Percentiles rank a stretch among this genome's conserved stretches.
Evolutionary conservation across 129 eudicot genomes (phyloP).

Genomic region (Centaurea solstitialis): DNA sequence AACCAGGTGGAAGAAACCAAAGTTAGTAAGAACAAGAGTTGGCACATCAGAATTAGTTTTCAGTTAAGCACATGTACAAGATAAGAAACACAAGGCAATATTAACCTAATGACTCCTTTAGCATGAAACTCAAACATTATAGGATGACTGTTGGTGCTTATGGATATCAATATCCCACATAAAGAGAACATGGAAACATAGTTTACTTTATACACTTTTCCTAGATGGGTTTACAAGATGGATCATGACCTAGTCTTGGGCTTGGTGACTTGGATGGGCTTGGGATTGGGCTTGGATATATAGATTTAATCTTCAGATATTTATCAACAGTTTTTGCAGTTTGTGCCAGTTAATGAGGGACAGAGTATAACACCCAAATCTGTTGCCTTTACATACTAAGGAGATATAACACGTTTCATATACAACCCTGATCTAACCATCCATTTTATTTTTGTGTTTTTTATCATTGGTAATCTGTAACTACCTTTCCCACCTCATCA

Average conservation of each 20-base stretch:
- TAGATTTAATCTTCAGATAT: background rate
- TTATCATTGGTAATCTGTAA: too few relatives aligned
- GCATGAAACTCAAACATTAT: conserved; percentile 3
- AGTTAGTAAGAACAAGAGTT: background rate
- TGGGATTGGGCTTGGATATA: background rate
- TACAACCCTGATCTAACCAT: too few relatives aligned
- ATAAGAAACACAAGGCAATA: background rate
- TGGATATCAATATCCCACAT: background rate
- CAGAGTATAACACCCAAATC: background rate
- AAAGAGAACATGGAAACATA: background rate
- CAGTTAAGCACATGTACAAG: background rate
- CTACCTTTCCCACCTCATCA: too few relatives aligned
- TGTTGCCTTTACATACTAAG: background rate
- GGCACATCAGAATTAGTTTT: background rate
- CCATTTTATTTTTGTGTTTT: too few relatives aligned
- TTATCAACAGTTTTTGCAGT: background rate
- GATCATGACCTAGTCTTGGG: background rate
- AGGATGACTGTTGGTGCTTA: background rate
- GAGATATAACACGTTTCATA: too few relatives aligned
- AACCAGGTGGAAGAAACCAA: background rate
- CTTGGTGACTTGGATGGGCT: background rate
- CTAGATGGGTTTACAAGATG: background rate
- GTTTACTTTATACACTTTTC: background rate
- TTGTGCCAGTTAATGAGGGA: background rate
- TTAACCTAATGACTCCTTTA: background rate